Evolutionary conservation across 306 rosid species (phyloP).

Genomic region (Acacia acuminata): DNA sequence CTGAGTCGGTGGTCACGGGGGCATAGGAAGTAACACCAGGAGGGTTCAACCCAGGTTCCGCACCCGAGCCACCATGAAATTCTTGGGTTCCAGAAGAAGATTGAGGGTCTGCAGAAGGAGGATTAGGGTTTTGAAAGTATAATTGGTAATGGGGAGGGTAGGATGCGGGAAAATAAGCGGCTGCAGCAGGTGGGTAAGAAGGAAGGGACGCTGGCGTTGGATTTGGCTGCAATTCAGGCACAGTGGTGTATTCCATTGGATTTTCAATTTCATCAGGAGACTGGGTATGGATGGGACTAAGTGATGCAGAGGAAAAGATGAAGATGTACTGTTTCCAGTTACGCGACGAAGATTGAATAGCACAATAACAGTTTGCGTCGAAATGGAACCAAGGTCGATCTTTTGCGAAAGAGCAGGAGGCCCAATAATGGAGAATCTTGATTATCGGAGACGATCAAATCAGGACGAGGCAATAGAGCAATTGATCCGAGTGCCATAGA

Average conservation of each 20-base stretch:
- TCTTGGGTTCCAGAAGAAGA: background rate
- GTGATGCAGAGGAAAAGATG: background rate
- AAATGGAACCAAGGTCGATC: background rate
- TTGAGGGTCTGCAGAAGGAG: constrained; percentile 14
- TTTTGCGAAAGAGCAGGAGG: background rate
- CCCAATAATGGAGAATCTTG: constrained; percentile 2
- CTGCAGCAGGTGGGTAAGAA: background rate
- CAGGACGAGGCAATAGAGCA: background rate
- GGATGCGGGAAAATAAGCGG: constrained; percentile 4
- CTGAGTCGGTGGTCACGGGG: background rate
- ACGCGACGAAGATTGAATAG: background rate
- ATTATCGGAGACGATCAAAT: background rate
- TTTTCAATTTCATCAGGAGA: background rate
- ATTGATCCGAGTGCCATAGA: background rate
- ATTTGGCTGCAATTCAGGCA: constrained; percentile 23
- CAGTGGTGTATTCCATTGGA: constrained; percentile 32
- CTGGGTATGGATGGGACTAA: background rate
- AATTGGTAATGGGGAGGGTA: constrained; percentile 19
- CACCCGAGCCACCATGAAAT: background rate
- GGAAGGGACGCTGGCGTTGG: background rate
- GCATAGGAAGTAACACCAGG: constrained; percentile 35
- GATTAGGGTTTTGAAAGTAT: constrained; percentile 38
- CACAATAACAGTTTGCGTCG: background rate
- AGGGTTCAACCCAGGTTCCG: constrained; percentile 33
- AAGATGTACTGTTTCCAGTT: background rate